phyloP scores from a whole-genome alignment of 305 asterid genomes.

The Solanum hybrid region DNA sequence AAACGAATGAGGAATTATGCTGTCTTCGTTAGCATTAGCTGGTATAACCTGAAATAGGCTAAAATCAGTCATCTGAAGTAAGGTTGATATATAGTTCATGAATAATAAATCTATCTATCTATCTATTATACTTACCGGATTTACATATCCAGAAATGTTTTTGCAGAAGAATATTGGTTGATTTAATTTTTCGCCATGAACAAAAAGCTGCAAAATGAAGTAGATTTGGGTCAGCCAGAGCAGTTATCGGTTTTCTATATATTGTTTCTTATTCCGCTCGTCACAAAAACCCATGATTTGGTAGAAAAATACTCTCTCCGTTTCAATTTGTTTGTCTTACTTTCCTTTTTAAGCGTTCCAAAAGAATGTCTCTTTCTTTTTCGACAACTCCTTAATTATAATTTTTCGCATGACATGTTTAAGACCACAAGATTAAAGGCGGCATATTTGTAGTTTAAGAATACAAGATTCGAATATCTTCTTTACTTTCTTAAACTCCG shows the following conservation, averaged over 20 bases:
- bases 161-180: constrained; percentile 95
- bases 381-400: background rate
- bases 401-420: background rate
- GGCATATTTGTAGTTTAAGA: background rate
- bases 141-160: constrained; percentile 82
- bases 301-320: background rate
- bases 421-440: background rate
- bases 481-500: too few species aligned
- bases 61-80: background rate
- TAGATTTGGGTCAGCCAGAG: background rate
- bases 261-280: background rate
- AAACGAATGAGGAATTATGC: constrained; percentile 70
- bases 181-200: constrained; percentile 71
- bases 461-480: background rate
- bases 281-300: background rate
- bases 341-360: background rate
- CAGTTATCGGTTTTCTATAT: background rate
- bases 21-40: constrained; percentile 34
- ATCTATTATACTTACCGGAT: constrained; percentile 51
- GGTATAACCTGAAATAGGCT: constrained; percentile 62
- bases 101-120: background rate
- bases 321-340: background rate
- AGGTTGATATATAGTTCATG: background rate
- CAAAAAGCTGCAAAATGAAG: constrained; percentile 58
- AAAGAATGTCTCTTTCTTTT: background rate